A percentile compares a stretch with the other conserved stretches of the same genome.
Evolutionary conservation across 2,329 filamentous ascomycete genomes (phyloP).

Genomic region (Aspergillus jensenii): DNA sequence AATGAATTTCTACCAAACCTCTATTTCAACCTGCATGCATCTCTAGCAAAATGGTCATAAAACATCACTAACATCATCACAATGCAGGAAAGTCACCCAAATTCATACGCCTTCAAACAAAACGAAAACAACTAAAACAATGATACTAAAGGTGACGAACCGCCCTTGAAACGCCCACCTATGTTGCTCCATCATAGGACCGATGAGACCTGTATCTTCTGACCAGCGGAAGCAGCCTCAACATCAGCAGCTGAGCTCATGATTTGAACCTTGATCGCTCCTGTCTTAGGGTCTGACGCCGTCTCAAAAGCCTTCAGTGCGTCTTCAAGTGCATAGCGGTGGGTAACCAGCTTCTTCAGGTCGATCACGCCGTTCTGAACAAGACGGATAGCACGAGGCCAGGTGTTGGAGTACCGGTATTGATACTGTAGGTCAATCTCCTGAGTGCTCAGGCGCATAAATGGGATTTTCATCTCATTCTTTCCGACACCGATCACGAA

Average conservation of each 20-base stretch:
- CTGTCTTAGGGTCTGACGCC: slow-evolving; percentile 81
- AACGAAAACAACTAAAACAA: slow-evolving; percentile 7
- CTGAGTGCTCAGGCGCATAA: slow-evolving; percentile 86
- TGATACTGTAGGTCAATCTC: slow-evolving; percentile 96
- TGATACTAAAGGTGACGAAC: slow-evolving; percentile 14
- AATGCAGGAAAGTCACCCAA: slow-evolving; percentile 11
- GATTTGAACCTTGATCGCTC: slow-evolving; percentile 97
- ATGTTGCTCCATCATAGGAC: slow-evolving; percentile 2
- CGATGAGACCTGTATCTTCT: slow-evolving; percentile 23
- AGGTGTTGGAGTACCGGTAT: slow-evolving; percentile 94
- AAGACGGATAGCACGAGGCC: slow-evolving; percentile 88
- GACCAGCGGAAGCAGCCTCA: slow-evolving; percentile 32
- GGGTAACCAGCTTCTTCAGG: slow-evolving; percentile 79
- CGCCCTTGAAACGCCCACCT: slow-evolving; percentile 12
- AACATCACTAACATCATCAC: slow-evolving; percentile 17
- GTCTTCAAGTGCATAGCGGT: slow-evolving; percentile 82
- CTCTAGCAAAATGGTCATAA: slow-evolving; percentile 20
- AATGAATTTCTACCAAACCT: slow-evolving; percentile 18
- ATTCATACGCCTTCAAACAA: slow-evolving; percentile 6
- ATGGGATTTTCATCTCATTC: slow-evolving; percentile 93
- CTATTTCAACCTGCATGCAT: slow-evolving; percentile 20
- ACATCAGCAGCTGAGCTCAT: slow-evolving; percentile 49
- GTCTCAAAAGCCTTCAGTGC: slow-evolving; percentile 87
- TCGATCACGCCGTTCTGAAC: slow-evolving; percentile 82
- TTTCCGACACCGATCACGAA: slow-evolving; percentile 95